phyloP scores from a whole-genome alignment of 1,139 yeast species.

The Scheffersomyces lignicola region DNA sequence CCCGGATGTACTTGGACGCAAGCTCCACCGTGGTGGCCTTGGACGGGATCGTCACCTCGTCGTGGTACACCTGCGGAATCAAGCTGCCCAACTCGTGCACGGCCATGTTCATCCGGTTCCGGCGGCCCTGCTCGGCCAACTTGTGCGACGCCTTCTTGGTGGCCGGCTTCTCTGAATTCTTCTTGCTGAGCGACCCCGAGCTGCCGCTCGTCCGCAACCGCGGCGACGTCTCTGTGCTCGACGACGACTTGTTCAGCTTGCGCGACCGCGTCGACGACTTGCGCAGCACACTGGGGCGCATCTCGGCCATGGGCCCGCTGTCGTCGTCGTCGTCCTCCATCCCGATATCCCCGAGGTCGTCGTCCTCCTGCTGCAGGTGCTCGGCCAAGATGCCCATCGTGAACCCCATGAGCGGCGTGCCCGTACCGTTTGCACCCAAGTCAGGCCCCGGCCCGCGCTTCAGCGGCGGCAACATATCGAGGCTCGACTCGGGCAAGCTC shows the following conservation, averaged over 20 bases:
- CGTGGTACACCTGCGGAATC: constrained; percentile 64
- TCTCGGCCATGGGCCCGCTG: not conserved
- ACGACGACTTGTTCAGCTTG: constrained; percentile 14
- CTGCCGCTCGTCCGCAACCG: constrained; percentile 11
- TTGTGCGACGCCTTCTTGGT: constrained; percentile 81
- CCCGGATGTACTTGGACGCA: constrained; percentile 69
- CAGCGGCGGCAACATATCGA: constrained; percentile 45
- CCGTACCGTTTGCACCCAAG: constrained; percentile 11
- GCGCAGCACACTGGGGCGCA: constrained; percentile 12
- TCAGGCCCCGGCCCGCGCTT: too few relatives aligned
- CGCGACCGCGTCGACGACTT: constrained; percentile 17
- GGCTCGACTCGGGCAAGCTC: constrained; percentile 37
- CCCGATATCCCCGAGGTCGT: constrained; percentile 18
- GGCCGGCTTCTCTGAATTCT: constrained; percentile 27
- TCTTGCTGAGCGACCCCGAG: not conserved
- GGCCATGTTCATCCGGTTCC: constrained; percentile 89
- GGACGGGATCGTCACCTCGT: constrained; percentile 63
- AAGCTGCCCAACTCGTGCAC: constrained; percentile 69
- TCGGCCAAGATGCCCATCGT: constrained; percentile 51
- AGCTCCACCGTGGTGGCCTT: constrained; percentile 95
- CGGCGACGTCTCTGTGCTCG: constrained; percentile 18
- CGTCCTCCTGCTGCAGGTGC: constrained; percentile 19
- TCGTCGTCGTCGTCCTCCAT: constrained; percentile 1
- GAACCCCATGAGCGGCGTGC: constrained; percentile 44
- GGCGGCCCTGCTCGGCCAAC: constrained; percentile 92